Evolutionary conservation across 805 yeast species (phyloP), one percentile per base, ranked within the genome.

Genomic region (Millerago galiae): DNA sequence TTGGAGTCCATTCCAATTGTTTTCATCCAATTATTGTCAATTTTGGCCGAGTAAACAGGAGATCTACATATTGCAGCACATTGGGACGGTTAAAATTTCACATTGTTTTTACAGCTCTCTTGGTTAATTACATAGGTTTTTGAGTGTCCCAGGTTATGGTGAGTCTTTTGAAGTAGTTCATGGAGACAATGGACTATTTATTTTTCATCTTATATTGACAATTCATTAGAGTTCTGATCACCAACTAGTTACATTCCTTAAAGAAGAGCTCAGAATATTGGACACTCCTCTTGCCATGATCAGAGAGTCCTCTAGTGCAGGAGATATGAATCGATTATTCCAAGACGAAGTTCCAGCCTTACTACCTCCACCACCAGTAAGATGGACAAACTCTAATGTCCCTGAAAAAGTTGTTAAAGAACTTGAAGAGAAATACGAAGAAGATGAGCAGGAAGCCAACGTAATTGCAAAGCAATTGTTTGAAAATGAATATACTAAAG

Each of bases 391-490:
- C 24, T 41, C 33, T 16, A 44, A 55, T 27, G 37, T 52, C 3
- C 35, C 58, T 2, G 42, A 35, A 2, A 52, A 54, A 10, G 35
- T 45, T 10, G 53, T 55, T 24, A 36, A 54, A 34, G 51, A 50
- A 13, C 44, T 34, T 7, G 33, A 15, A 14, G 27, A 30, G 21
- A 10, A 17, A 5, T 10, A 17, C 3, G 7, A 34, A 5, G 16
- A 15, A 9, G 18, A 31, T 8, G 11, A 29, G 8, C 9, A 25
- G 16, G 36, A 38, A 10, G 40, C 41, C 5, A 40, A 30, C 8
- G 21, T 16, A 8, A 55, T 57, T 8, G 73, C 75, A 1, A 37
- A 42, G 35, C 51, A 61, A 21, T 53, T 72, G 8, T 62, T 50
- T 38, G 48, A 60, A 3, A 62, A 66, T 6, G 51, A 55, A 1